These are phyloP conservation scores for Mallotus nudiflorus DNA, from an alignment of 345 rosid genomes.

Conservation along the genomic window DNA sequence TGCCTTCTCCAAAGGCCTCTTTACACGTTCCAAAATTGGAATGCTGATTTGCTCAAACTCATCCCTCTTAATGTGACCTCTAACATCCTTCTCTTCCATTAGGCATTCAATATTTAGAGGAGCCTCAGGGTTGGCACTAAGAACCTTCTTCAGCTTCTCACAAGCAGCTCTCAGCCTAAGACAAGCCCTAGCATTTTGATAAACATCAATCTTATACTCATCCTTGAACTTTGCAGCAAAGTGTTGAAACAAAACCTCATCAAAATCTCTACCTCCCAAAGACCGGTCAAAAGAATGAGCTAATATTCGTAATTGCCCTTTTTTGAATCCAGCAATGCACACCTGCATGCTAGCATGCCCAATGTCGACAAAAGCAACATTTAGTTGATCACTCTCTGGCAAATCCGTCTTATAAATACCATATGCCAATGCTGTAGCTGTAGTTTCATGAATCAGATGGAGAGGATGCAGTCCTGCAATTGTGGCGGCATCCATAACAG, in stretches of 20 bases:
- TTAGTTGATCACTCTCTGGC: slow-evolving; percentile 77
- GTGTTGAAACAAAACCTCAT: slow-evolving; percentile 75
- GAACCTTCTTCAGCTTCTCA: slow-evolving; percentile 92
- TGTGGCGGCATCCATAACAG: slow-evolving; percentile 88
- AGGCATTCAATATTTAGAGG: slow-evolving; percentile 90
- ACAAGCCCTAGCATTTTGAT: slow-evolving; percentile 82
- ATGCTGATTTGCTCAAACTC: slow-evolving; percentile 80
- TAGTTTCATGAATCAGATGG: slow-evolving; percentile 81
- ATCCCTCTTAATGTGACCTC: slow-evolving; percentile 82
- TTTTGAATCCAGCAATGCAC: slow-evolving; percentile 89
- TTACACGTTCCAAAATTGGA: slow-evolving; percentile 83
- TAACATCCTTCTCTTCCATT: slow-evolving; percentile 97
- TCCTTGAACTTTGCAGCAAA: slow-evolving; percentile 81
- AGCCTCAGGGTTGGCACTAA: slow-evolving; percentile 91
- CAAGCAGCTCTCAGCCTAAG: slow-evolving; percentile 79
- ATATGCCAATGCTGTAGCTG: slow-evolving; percentile 95
- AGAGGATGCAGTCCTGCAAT: slow-evolving; percentile 93
- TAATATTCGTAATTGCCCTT: slow-evolving; percentile 78
- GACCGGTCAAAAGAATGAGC: slow-evolving; percentile 80
- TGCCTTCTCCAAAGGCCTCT: slow-evolving; percentile 84
- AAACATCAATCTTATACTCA: slow-evolving; percentile 87
- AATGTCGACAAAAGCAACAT: slow-evolving; percentile 88
- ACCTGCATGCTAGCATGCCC: slow-evolving; percentile 97
- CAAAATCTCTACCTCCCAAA: slow-evolving; percentile 93
- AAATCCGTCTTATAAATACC: slow-evolving; percentile 96